phyloP scores from a whole-genome alignment of 768 basidiomycete genomes.

The Macrolepiota albuminosa region DNA sequence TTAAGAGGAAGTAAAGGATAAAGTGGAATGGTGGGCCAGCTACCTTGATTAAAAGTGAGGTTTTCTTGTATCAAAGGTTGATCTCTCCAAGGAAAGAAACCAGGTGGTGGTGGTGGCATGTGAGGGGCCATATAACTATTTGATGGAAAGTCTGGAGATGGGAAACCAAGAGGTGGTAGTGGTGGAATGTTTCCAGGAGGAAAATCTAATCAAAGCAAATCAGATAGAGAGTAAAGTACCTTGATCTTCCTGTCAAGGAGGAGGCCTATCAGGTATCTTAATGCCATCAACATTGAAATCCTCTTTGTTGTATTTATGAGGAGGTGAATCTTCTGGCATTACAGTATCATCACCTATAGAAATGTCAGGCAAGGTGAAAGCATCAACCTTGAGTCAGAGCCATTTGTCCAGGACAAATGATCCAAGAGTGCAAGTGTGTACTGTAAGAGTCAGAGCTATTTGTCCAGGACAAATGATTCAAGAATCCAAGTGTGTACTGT shows the following conservation, averaged over 20 bases:
- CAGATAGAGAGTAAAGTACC: conserved; percentile 11
- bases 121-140: conserved; percentile 21
- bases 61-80: conserved; percentile 68
- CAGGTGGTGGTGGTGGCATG: conserved; percentile 51
- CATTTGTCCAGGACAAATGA: no score
- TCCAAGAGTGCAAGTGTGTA: no score
- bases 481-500: no score
- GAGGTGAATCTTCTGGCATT: conserved; percentile 62
- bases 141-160: conserved; percentile 25
- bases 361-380: background rate
- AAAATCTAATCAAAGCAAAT: conserved; percentile 6
- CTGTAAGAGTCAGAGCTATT: no score
- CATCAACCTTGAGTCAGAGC: background rate
- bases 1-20: conserved; percentile 43
- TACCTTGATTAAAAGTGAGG: conserved; percentile 52
- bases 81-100: conserved; percentile 56
- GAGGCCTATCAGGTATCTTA: conserved; percentile 82
- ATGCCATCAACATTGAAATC: conserved; percentile 76
- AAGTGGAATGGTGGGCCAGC: conserved; percentile 26
- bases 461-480: no score
- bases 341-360: conserved; percentile 47
- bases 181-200: conserved; percentile 22
- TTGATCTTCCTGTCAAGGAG: conserved; percentile 33
- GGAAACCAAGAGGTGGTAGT: conserved; percentile 14
- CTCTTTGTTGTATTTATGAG: conserved; percentile 43